Evolutionary conservation across 345 rosid species (phyloP), one percentile per base, ranked within the genome.

Genomic region (Pistacia integerrima): DNA sequence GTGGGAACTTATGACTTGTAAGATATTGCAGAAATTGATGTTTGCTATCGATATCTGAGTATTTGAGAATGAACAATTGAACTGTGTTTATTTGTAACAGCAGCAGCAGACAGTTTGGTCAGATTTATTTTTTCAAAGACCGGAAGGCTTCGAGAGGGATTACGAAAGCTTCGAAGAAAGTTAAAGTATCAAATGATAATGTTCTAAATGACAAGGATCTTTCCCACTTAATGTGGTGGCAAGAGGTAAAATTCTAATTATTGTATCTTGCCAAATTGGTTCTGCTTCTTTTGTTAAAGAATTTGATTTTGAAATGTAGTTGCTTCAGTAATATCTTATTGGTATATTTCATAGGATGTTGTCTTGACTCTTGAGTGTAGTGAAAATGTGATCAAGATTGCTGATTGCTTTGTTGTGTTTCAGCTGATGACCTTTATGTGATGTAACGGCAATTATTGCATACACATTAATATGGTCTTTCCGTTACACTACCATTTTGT

Each of bases 201-300:
- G 78, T 67, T 71, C 81, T 87, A 62, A 84, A 70, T 72, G 97
- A 91, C 35, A 91, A 88, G 83, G 89, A 90, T 87, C 85, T 89
- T 74, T 81, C 92, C 70, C 94, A 93, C 77, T 62, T 95, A 62
- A 57, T 86, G 10, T 95, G 97, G 99, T 93, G 98, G 99, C 91
- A 86, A 84, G 97, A 95, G 92, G 99, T 93, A 62, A 67, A 48
- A 2, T 10, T 78, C 46, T 33, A 3, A 67, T 56, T 82, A 25
- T 68, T 76, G 11, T 72, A n/a, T 56, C 55, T 73, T 30, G 5
- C 74, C 75, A 38, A 33, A 16, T 57, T 1, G 16, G 59, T 44
- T 62, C 48, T 54, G 41, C 22, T 54, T 14, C 25, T 22, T 10
- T 63, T 69, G 52, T 57, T 13, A n/a, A 60, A 22, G 38, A 11